Percentiles rank a stretch among this genome's conserved stretches.
Conservation (phyloP, 164 flowering plant species). For the Hamamelis virginiana region DNA sequence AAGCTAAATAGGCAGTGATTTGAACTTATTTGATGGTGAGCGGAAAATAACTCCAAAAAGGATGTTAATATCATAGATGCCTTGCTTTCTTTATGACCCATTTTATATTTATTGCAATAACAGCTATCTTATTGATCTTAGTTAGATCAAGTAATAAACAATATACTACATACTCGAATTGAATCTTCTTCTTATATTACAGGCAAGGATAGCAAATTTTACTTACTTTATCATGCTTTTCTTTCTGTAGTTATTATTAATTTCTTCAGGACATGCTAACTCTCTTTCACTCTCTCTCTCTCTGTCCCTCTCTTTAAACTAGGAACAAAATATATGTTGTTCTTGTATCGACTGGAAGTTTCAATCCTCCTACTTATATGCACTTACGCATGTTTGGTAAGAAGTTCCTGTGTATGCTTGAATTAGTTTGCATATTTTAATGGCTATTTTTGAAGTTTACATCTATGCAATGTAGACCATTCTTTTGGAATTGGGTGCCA, state of each 20-base stretch:
- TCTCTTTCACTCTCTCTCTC: constrained; percentile 1
- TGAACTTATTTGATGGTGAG: too few species aligned
- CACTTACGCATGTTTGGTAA: constrained; percentile 88
- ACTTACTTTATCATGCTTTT: too few species aligned
- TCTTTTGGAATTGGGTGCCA: too few species aligned
- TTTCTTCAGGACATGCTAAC: neutral
- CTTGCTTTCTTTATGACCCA: neutral
- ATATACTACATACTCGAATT: too few species aligned
- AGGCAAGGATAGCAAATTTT: too few species aligned
- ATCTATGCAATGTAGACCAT: neutral
- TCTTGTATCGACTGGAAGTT: constrained; percentile 83
- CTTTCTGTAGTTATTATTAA: too few species aligned
- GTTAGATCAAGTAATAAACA: too few species aligned
- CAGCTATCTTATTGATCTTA: too few species aligned
- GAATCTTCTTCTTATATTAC: too few species aligned
- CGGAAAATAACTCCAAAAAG: too few species aligned
- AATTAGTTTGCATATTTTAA: neutral
- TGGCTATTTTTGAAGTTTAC: neutral
- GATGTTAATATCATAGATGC: too few species aligned
- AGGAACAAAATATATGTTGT: constrained; percentile 57
- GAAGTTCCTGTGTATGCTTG: constrained; percentile 10
- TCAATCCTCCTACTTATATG: constrained; percentile 96
- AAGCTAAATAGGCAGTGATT: too few species aligned
- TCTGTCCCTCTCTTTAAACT: constrained; percentile 3
- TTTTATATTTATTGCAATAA: neutral